These are phyloP conservation scores for Colletotrichum lentis DNA, from an alignment of 2,329 filamentous ascomycete species.

Conservation along the genomic window DNA sequence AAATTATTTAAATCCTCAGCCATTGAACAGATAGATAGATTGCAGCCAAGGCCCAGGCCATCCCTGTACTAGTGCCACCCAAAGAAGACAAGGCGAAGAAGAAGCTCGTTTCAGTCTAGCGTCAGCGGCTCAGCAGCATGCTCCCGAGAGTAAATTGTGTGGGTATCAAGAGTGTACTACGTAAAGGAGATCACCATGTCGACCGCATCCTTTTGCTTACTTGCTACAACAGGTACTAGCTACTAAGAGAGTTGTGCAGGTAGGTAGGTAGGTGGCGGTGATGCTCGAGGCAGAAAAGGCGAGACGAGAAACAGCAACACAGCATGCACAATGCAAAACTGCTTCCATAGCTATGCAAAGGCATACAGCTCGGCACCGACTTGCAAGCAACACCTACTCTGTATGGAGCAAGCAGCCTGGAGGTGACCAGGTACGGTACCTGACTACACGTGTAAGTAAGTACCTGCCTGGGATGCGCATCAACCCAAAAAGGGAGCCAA, in stretches of 20 bases:
- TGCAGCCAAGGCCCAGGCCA: not conserved
- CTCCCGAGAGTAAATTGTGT: constrained; percentile 10
- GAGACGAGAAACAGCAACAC: not conserved
- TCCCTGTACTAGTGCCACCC: not conserved
- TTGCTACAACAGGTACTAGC: too few relatives aligned
- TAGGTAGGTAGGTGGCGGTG: not conserved
- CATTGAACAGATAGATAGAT: not conserved
- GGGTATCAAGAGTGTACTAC: not conserved
- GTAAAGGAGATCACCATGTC: not conserved
- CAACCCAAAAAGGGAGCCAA: not conserved
- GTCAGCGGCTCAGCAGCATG: not conserved
- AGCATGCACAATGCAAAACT: not conserved
- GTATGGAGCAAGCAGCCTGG: too few relatives aligned
- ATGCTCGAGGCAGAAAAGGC: not conserved
- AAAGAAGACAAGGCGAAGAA: not conserved
- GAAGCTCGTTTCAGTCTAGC: not conserved
- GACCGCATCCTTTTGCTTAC: not conserved
- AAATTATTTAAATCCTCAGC: not conserved
- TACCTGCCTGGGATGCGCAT: not conserved
- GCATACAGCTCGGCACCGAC: not conserved
- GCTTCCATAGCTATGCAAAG: not conserved
- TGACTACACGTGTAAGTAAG: too few relatives aligned
- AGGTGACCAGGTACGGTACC: too few relatives aligned
- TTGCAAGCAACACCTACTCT: too few relatives aligned
- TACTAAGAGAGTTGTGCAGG: too few relatives aligned